Percentiles rank a stretch among this genome's conserved stretches.
phyloP scores from a whole-genome alignment of 495 filamentous ascomycete species.

The Symbiotaphrina buchneri region DNA sequence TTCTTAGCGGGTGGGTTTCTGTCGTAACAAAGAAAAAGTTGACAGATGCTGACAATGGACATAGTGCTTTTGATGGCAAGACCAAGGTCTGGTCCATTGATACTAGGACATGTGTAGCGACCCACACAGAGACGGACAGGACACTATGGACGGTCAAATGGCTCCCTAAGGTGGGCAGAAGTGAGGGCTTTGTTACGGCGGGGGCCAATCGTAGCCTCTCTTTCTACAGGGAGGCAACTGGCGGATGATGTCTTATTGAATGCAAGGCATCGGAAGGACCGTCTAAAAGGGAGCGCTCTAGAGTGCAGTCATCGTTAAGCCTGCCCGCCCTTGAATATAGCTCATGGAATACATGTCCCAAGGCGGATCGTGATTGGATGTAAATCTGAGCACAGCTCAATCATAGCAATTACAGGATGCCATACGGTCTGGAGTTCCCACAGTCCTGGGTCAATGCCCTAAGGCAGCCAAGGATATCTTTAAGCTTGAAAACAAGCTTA shows the following conservation, averaged over 20 bases:
- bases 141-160: constrained; percentile 74
- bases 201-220: constrained; percentile 60
- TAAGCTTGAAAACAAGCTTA: too few species aligned
- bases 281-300: too few species aligned
- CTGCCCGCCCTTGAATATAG: too few species aligned
- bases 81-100: constrained; percentile 89
- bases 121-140: constrained; percentile 74
- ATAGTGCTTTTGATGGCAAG: constrained; percentile 66
- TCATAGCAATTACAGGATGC: too few species aligned
- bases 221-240: constrained; percentile 85
- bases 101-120: constrained; percentile 63
- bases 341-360: too few species aligned
- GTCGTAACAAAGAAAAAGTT: constrained; percentile 1
- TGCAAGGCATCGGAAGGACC: too few species aligned
- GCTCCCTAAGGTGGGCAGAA: constrained; percentile 48
- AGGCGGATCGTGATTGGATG: too few species aligned
- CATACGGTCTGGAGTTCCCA: too few species aligned
- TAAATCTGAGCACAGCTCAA: too few species aligned
- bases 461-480: too few species aligned
- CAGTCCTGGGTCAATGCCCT: too few species aligned
- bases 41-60: constrained; percentile 1
- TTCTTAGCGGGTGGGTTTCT: constrained; percentile 51
- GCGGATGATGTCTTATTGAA: constrained; percentile 30
- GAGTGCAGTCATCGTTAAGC: too few species aligned
- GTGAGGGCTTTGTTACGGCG: constrained; percentile 70